Evolutionary conservation across 768 basidiomycete genomes (phyloP).

Genomic region (Lactifluus subvellereus): DNA sequence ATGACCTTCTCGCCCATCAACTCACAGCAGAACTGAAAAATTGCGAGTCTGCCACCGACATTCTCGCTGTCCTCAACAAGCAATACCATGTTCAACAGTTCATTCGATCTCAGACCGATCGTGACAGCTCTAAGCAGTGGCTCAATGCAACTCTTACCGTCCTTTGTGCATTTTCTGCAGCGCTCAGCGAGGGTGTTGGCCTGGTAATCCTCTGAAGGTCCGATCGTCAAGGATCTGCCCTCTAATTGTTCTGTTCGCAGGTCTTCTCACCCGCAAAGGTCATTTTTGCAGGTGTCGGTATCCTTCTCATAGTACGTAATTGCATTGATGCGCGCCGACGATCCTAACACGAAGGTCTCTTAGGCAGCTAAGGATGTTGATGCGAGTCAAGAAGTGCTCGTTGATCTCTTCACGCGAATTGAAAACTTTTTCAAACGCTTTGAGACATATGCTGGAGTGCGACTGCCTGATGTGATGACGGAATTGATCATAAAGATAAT

Average conservation of each 20-base stretch:
- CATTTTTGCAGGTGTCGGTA: constrained; percentile 1
- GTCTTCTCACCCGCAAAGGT: background rate
- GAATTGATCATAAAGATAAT: constrained; percentile 1
- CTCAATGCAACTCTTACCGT: background rate
- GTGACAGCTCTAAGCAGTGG: background rate
- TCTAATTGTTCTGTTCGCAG: background rate
- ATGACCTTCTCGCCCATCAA: background rate
- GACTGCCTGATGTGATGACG: background rate
- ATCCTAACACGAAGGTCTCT: background rate
- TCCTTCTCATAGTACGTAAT: background rate
- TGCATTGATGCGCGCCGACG: background rate
- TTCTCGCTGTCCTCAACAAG: background rate
- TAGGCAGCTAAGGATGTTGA: constrained; percentile 1
- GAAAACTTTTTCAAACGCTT: constrained; percentile 1
- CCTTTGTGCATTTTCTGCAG: background rate
- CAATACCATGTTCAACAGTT: background rate
- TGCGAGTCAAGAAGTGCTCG: background rate
- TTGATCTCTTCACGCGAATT: background rate
- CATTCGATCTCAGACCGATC: background rate
- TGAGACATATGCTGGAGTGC: background rate
- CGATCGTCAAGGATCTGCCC: background rate
- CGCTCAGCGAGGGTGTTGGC: background rate
- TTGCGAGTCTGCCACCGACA: background rate
- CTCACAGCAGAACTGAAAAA: background rate
- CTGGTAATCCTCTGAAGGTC: background rate